A percentile compares a stretch with the other conserved stretches of the same genome.
Conservation (phyloP, 2,329 filamentous ascomycete genomes). For the Talaromyces sp. region DNA sequence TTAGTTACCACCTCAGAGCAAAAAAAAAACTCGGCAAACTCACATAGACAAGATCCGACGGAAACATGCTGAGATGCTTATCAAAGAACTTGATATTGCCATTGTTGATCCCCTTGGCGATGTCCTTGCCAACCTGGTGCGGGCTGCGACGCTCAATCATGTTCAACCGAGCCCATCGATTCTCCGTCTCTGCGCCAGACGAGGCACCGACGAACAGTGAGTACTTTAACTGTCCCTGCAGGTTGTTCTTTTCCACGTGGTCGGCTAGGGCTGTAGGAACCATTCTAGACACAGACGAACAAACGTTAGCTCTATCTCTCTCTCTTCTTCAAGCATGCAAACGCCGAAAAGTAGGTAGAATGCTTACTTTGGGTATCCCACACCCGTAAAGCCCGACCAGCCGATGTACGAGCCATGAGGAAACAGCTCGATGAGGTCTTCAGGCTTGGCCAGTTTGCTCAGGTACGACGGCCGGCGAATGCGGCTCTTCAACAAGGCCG, state of each 20-base stretch:
- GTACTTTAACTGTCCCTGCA: slow-evolving; percentile 82
- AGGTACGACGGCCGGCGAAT: slow-evolving; percentile 72
- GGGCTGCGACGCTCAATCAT: slow-evolving; percentile 85
- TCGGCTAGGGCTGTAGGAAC: slow-evolving; percentile 80
- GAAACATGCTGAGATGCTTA: slow-evolving; percentile 92
- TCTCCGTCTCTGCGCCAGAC: slow-evolving; percentile 84
- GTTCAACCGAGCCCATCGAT: slow-evolving; percentile 80
- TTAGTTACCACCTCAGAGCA: neutral
- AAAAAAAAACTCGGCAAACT: slow-evolving; percentile 11
- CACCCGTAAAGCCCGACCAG: slow-evolving; percentile 88
- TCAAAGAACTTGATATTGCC: slow-evolving; percentile 89
- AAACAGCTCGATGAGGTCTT: slow-evolving; percentile 76
- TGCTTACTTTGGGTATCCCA: slow-evolving; percentile 78
- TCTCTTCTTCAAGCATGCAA: neutral
- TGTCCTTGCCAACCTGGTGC: slow-evolving; percentile 87
- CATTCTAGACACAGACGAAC: slow-evolving; percentile 51
- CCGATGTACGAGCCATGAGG: slow-evolving; percentile 82
- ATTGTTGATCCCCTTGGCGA: slow-evolving; percentile 84
- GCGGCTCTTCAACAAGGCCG: slow-evolving; percentile 70
- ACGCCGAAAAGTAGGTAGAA: neutral
- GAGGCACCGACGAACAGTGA: slow-evolving; percentile 86
- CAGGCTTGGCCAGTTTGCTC: slow-evolving; percentile 71
- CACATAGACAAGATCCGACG: slow-evolving; percentile 76
- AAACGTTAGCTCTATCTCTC: neutral
- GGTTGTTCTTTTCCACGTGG: slow-evolving; percentile 79